Conservation (phyloP, 2,329 filamentous ascomycete species). For the Talaromyces sp. region DNA sequence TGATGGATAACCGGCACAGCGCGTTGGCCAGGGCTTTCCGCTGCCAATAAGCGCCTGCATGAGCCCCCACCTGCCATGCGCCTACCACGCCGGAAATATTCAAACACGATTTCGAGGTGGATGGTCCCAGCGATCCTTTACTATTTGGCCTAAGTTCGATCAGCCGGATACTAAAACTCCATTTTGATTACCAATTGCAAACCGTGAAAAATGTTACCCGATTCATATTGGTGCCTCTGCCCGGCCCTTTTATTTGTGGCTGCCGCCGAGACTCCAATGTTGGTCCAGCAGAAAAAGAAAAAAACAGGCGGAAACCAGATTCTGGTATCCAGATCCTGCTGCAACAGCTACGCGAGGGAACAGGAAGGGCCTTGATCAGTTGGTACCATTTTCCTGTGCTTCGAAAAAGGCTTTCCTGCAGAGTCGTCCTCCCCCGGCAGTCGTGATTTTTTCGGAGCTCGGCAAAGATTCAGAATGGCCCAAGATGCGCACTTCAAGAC, state of each 20-base stretch:
- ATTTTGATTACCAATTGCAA: background rate
- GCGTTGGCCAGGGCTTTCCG: background rate
- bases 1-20: constrained; percentile 22
- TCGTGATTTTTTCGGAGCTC: background rate
- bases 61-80: background rate
- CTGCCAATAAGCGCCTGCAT: background rate
- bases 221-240: background rate
- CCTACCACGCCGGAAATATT: background rate
- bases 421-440: background rate
- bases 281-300: background rate
- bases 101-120: background rate
- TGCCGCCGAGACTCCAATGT: background rate
- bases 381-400: background rate
- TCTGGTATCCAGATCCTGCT: background rate
- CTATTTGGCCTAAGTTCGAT: background rate
- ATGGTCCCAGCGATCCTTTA: background rate
- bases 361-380: background rate
- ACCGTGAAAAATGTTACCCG: background rate
- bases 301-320: background rate
- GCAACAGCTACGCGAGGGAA: background rate
- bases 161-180: background rate
- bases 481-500: constrained; percentile 3
- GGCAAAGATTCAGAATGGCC: constrained; percentile 1
- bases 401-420: background rate
- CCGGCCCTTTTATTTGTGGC: background rate